Base-by-base conservation (phyloP, 768 basidiomycete genomes). In the Hygrocybe coccinea region DNA sequence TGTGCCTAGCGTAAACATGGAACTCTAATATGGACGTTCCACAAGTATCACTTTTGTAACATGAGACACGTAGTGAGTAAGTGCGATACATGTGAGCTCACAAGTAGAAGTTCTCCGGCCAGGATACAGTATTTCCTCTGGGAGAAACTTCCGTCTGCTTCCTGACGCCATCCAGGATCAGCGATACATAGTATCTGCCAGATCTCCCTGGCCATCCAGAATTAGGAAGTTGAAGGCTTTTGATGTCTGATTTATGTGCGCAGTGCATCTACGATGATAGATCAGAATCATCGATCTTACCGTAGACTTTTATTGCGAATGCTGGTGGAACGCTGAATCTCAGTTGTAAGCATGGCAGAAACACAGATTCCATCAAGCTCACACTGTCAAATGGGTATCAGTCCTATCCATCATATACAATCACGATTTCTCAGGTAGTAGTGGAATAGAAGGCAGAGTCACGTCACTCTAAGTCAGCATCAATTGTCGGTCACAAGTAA, bases 51-150 rank as follows among this genome's bases (percentile, higher is more conserved):
- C 53, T 54, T 17, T 29, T 19, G 45, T n/a, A 47, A 15, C 2
- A 29, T 15, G 7, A 50, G 25, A 50, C 7, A n/a, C 8, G 12
- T 15, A 8, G 5, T 5, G 36, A 36, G 22, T 33, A n/a, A 50
- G 8, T 50, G 34, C 7, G 9, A 15, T 51, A 2, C 15, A 24
- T 33, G 19, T 21, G 37, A 29, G 29, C 54, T 17, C 33, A 55
- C 54, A 55, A 55, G 45, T 55, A 36, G 45, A 55, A 55, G 15
- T 10, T 48, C 15, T 55, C 44, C 17, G 9, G 47, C 54, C 54
- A 55, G 8, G 19, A 6, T 36, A n/a, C 11, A 17, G 14, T 17
- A 39, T 36, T 15, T 29, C 29, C 29, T 29, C 29, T 29, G 12
- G 24, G 7, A 47, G 34, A 3, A 9, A 54, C 44, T 24, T n/a